These are phyloP conservation scores for Pyrenula aspistea DNA, from an alignment of 495 filamentous ascomycete species.

Conservation along the genomic window DNA sequence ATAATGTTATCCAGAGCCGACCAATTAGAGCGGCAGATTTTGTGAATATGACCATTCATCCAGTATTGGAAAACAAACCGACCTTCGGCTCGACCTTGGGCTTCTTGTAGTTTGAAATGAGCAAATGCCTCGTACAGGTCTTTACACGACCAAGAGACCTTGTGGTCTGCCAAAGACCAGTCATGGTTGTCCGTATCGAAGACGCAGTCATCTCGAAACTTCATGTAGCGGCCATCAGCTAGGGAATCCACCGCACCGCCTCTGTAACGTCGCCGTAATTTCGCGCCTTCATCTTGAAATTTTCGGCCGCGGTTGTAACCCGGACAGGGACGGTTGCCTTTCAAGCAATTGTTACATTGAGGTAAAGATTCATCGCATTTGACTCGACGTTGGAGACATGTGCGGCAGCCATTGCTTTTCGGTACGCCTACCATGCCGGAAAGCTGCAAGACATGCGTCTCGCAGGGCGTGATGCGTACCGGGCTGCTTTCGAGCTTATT, in stretches of 20 bases:
- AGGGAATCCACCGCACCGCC: not conserved
- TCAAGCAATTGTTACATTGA: conserved; percentile 19
- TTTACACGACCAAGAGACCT: not conserved
- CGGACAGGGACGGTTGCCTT: conserved; percentile 14
- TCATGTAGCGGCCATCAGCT: not conserved
- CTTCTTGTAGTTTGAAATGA: not conserved
- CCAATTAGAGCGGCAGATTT: not conserved
- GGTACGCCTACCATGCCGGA: conserved; percentile 26
- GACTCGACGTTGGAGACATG: conserved; percentile 16
- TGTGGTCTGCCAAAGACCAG: not conserved
- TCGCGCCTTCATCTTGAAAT: conserved; percentile 16
- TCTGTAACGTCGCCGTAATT: conserved; percentile 11
- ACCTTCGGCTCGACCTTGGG: not conserved
- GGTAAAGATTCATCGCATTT: conserved; percentile 23
- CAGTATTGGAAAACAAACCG: not conserved
- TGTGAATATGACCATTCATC: not conserved
- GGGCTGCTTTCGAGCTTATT: not conserved
- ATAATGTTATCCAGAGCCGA: not conserved
- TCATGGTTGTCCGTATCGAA: not conserved
- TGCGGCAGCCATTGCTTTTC: conserved; percentile 28
- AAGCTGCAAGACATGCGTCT: not conserved
- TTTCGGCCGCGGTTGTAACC: conserved; percentile 9
- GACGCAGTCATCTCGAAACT: not conserved
- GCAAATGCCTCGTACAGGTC: too few species aligned
- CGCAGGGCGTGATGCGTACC: not conserved